Evolutionary conservation across 2,329 filamentous ascomycete genomes (phyloP), one percentile per base, ranked within the genome.

Genomic region (Ophiosphaerella narmari): DNA sequence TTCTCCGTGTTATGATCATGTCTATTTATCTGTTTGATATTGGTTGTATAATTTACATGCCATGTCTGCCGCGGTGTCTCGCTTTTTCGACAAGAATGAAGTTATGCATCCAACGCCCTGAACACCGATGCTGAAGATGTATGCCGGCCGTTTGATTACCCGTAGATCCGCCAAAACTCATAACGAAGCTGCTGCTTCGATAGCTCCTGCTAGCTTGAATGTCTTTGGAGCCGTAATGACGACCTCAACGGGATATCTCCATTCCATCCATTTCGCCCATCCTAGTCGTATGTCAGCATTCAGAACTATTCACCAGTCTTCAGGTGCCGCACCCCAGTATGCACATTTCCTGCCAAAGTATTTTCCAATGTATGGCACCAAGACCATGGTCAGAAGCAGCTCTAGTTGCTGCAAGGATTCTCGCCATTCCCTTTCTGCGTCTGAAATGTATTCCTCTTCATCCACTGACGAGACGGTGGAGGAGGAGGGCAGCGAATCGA

Each of bases 391-490:
- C 70, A 97, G 76, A 60, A 99, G 80, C 59, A 97, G 80, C 77
- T 99, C 91, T 52, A 99, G 77, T 77, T 99, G 94, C 74, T 97
- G 90, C 56, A 99, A 78, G 65, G 90, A 96, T 66, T 92, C 90
- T 65, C 93, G 88, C 94, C 94, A 99, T 76, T 99, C 93, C 54
- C 84, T 84, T 74, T 99, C 93, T 8, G 94, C 94, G 70, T 97
- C 93, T 34, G 89, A 91, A 52, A 88, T 80, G 32, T 72, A 71
- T 52, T 81, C 79, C 42, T 88, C 84, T 32, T 87, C 85, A 45
- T 77, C 77, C 52, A 75, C 72, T 3, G 78, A 77, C 26, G 78
- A 80, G 41, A 71, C 74, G 47, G 80, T 79, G 4, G 81, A 79
- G 21, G 80, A 77, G 9, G 77, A 80, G 35, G 78, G 78, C 4